Evolutionary conservation across 495 filamentous ascomycete genomes (phyloP).

Genomic region (Pyrenula massariospora): DNA sequence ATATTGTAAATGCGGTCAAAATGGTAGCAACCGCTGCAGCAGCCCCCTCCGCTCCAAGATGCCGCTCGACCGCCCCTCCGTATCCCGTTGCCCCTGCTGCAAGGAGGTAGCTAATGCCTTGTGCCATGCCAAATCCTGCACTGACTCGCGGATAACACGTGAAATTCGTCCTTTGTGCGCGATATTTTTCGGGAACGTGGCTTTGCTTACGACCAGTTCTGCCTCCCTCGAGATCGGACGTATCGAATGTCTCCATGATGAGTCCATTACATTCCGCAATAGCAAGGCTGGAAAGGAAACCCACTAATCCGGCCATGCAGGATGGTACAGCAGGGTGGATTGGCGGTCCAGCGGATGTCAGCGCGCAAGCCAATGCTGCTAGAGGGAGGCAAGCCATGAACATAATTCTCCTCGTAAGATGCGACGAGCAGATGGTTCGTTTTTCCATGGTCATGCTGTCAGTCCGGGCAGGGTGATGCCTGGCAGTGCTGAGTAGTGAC

Average conservation of each 20-base stretch:
- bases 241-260: constrained; percentile 73
- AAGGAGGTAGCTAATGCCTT: constrained; percentile 51
- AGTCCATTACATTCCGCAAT: constrained; percentile 66
- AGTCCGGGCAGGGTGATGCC: constrained; percentile 38
- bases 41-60: constrained; percentile 49
- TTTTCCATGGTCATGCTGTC: constrained; percentile 49
- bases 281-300: constrained; percentile 57
- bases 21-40: constrained; percentile 53
- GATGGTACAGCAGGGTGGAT: constrained; percentile 48
- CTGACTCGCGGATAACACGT: constrained; percentile 57
- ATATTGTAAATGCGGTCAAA: constrained; percentile 47
- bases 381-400: constrained; percentile 55
- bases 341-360: constrained; percentile 45
- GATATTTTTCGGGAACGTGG: constrained; percentile 29
- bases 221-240: constrained; percentile 55
- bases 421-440: constrained; percentile 51
- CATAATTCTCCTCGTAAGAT: constrained; percentile 53
- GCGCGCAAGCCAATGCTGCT: constrained; percentile 50
- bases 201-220: constrained; percentile 44
- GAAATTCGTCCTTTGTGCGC: constrained; percentile 50
- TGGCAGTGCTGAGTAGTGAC: constrained; percentile 48
- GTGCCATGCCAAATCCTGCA: constrained; percentile 59
- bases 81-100: constrained; percentile 52
- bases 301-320: constrained; percentile 53
- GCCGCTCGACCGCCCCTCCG: constrained; percentile 47